Evolutionary conservation across 169 alveolate genomes (phyloP), one percentile per base, ranked within the genome.

Genomic region (Cryptosporidium canis): DNA sequence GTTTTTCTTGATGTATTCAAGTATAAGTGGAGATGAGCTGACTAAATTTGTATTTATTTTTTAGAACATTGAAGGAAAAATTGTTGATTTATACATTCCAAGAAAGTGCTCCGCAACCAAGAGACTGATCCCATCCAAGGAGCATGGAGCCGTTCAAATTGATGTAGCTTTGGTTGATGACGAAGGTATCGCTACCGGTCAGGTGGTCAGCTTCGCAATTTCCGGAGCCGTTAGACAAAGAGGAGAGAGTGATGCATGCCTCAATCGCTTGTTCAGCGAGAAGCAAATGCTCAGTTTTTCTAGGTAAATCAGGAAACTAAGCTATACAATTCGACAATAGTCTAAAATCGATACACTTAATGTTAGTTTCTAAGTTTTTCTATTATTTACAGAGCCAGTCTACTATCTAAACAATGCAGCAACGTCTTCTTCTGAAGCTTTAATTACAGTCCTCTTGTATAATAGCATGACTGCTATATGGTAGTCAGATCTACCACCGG

Each of bases 71-170:
- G 96, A 96, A 85, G 96, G 97, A 85, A 95, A 94, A 85, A 91
- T 95, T 44, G 98, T 96, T 31, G 99, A 97, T 92, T 92, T 96
- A 66, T 96, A 96, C 93, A 95, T 96, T 83, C 98, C 99, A 67
- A 95, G 98, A 91, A 96, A 95, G 90, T 96, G 99, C 93, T 95
- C 97, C 44, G 99, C 98, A 68, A 96, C 99, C 77, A 94, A 96
- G 90, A 92, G 97, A 70, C 92, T 96, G 45, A 90, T 97, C 67
- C 94, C 94, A 55, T 95, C 98, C 24, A 95, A 94, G 92, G 99
- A 97, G 93, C 96, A 96, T 85, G 98, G 99, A 48, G 94, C 98
- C 39, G 98, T 97, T 83, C 98, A 96, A 90, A 92, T 97, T 70
- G 96, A 93, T 90, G 94, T 96, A 67, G 98, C 98, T 47, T 85